A percentile compares a stretch with the other conserved stretches of the same genome.
Conservation (phyloP, 768 basidiomycete species). For the Boletus edulis region DNA sequence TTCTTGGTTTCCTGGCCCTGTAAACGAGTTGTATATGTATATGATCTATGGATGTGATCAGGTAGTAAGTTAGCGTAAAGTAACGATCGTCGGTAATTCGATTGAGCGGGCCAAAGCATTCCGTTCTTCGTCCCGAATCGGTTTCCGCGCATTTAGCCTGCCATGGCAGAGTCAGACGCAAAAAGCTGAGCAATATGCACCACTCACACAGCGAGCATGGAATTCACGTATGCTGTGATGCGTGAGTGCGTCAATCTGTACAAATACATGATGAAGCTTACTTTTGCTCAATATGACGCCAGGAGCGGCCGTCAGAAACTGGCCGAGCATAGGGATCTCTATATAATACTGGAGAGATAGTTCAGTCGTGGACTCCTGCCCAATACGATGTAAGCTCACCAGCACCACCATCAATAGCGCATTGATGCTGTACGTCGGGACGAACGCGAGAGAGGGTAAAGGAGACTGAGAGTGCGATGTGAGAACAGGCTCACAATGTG, state of each 20-base stretch:
- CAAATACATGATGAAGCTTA: neutral
- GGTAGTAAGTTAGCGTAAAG: too few species aligned
- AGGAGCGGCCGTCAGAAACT: slow-evolving; percentile 5
- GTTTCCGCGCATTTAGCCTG: slow-evolving; percentile 10
- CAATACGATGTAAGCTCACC: neutral
- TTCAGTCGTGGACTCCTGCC: neutral
- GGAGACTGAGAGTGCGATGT: neutral
- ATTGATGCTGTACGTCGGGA: slow-evolving; percentile 5
- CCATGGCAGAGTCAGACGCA: neutral
- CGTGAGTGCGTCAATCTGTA: neutral
- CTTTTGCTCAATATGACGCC: slow-evolving; percentile 15
- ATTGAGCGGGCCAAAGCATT: neutral
- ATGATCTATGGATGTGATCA: too few species aligned
- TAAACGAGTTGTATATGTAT: too few species aligned
- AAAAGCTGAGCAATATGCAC: neutral
- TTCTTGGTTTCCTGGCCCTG: neutral
- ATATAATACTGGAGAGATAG: slow-evolving; percentile 8
- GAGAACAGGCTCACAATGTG: slow-evolving; percentile 9
- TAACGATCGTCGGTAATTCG: slow-evolving; percentile 5
- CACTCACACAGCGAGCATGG: slow-evolving; percentile 23
- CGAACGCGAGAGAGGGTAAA: neutral
- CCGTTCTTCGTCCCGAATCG: slow-evolving; percentile 13
- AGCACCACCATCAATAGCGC: slow-evolving; percentile 8
- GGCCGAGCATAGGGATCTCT: neutral
- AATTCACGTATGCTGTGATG: slow-evolving; percentile 18